These are phyloP conservation scores for Aureobasidium mangrovei DNA, from an alignment of 2,329 filamentous ascomycete genomes.

Conservation along the genomic window DNA sequence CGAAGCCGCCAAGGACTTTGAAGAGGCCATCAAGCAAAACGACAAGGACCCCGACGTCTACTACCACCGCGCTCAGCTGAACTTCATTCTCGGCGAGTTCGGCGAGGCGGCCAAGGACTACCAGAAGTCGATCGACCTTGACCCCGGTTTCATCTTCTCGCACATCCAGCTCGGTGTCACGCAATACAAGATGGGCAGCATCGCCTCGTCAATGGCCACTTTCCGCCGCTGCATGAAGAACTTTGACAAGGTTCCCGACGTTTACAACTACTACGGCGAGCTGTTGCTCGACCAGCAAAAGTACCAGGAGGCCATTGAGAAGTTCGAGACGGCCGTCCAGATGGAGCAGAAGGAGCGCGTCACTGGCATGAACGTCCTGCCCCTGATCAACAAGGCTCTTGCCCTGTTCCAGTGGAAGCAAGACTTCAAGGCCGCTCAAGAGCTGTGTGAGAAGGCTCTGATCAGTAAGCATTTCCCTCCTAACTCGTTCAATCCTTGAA, in stretches of 20 bases:
- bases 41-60: slow-evolving; percentile 90
- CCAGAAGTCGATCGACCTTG: slow-evolving; percentile 96
- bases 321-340: slow-evolving; percentile 97
- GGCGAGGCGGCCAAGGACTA: slow-evolving; percentile 94
- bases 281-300: slow-evolving; percentile 93
- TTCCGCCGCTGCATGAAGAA: slow-evolving; percentile 98
- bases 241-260: slow-evolving; percentile 90
- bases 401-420: slow-evolving; percentile 98
- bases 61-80: slow-evolving; percentile 96
- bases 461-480: slow-evolving; percentile 60
- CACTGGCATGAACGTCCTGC: slow-evolving; percentile 92
- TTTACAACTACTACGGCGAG: slow-evolving; percentile 99
- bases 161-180: slow-evolving; percentile 99
- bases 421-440: slow-evolving; percentile 88
- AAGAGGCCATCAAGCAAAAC: slow-evolving; percentile 75
- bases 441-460: slow-evolving; percentile 91
- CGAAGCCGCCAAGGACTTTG: slow-evolving; percentile 81
- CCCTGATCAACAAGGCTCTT: slow-evolving; percentile 96
- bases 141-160: slow-evolving; percentile 95
- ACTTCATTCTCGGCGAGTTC: slow-evolving; percentile 95
- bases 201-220: slow-evolving; percentile 96
- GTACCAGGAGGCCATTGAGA: slow-evolving; percentile 89
- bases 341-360: slow-evolving; percentile 95
- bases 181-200: slow-evolving; percentile 98
- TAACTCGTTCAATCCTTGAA: background rate